phyloP scores from a whole-genome alignment of 345 rosid species.

The Citrus trifoliata region DNA sequence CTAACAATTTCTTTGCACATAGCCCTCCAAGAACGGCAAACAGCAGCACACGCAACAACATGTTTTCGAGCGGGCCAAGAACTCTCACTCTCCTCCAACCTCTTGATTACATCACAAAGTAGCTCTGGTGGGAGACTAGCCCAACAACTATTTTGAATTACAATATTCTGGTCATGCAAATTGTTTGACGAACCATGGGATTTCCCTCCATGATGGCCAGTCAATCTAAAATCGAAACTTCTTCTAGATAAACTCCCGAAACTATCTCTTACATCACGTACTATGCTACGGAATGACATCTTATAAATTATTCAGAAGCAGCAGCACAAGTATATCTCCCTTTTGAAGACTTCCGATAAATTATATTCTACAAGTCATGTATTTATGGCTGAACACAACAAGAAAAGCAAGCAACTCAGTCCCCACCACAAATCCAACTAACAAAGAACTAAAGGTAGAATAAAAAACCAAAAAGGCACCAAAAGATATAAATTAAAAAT shows the following conservation, averaged over 20 bases:
- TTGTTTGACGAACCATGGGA: constrained; percentile 41
- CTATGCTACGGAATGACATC: constrained; percentile 67
- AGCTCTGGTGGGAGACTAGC: constrained; percentile 68
- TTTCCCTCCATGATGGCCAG: constrained; percentile 55
- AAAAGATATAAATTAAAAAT: not conserved
- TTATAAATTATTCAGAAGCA: constrained; percentile 9
- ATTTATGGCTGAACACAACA: constrained; percentile 20
- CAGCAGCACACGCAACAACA: constrained; percentile 67
- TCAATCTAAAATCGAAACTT: constrained; percentile 52
- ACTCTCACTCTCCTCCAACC: constrained; percentile 64
- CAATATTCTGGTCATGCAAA: constrained; percentile 39
- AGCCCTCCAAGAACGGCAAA: constrained; percentile 63
- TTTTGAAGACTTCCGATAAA: not conserved
- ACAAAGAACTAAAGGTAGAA: not conserved
- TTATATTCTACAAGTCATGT: not conserved
- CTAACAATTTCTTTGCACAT: constrained; percentile 65
- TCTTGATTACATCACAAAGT: constrained; percentile 55
- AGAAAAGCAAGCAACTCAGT: constrained; percentile 21
- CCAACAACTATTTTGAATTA: constrained; percentile 58
- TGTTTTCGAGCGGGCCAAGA: constrained; percentile 61
- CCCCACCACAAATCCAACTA: not conserved
- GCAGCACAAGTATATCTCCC: constrained; percentile 1
- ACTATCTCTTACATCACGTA: constrained; percentile 67
- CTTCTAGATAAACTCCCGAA: constrained; percentile 69
- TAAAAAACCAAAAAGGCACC: not conserved